Conservation (phyloP, 2,329 filamentous ascomycete genomes). For the Fusarium cyanostomum region DNA sequence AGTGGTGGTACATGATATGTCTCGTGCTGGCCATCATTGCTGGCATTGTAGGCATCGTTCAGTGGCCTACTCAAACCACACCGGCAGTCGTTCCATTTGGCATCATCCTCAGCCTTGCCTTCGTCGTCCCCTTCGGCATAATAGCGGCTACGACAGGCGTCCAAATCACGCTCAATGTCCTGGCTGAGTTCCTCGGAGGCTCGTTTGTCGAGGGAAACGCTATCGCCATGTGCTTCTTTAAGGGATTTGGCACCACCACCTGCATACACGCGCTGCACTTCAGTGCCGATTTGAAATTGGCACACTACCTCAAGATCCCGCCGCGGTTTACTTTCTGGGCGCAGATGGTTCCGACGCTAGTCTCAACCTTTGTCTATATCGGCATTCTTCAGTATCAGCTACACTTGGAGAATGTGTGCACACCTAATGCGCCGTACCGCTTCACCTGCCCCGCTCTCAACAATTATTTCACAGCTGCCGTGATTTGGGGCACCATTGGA, state of each 20-base stretch:
- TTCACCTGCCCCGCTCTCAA: slow-evolving; percentile 52
- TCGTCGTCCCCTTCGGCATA: slow-evolving; percentile 57
- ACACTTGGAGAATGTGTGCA: slow-evolving; percentile 51
- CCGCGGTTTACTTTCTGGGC: slow-evolving; percentile 49
- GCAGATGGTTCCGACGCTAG: slow-evolving; percentile 48
- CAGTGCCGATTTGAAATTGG: slow-evolving; percentile 49
- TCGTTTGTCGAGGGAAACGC: slow-evolving; percentile 54
- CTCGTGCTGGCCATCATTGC: slow-evolving; percentile 46
- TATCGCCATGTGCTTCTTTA: slow-evolving; percentile 59
- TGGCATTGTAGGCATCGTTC: slow-evolving; percentile 49
- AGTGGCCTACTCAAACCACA: slow-evolving; percentile 56
- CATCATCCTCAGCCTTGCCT: slow-evolving; percentile 52
- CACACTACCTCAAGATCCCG: slow-evolving; percentile 58
- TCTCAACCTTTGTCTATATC: slow-evolving; percentile 48
- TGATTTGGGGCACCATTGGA: slow-evolving; percentile 55
- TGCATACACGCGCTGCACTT: slow-evolving; percentile 50
- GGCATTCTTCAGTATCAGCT: slow-evolving; percentile 52
- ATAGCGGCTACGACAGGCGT: slow-evolving; percentile 55
- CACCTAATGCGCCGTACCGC: slow-evolving; percentile 46
- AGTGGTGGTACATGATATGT: slow-evolving; percentile 57
- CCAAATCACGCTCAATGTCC: slow-evolving; percentile 54
- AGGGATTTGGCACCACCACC: slow-evolving; percentile 52
- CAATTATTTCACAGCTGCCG: slow-evolving; percentile 52
- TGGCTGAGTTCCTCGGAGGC: slow-evolving; percentile 60
- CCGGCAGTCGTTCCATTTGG: slow-evolving; percentile 56